Evolutionary conservation across 2,329 filamentous ascomycete species (phyloP), one percentile per base, ranked within the genome.

Genomic region (Penicillium sp.): DNA sequence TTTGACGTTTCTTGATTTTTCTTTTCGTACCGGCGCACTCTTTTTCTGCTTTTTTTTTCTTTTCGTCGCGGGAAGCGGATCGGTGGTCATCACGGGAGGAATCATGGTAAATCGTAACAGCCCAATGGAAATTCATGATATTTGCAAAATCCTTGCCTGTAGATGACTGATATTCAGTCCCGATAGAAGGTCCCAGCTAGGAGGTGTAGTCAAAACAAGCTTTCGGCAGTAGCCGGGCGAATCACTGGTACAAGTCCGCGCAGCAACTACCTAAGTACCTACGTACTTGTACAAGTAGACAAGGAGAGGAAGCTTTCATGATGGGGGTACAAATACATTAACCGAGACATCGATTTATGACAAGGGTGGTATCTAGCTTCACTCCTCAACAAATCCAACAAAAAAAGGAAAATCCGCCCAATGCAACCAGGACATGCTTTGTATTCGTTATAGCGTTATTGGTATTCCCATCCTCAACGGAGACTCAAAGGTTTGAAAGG

Each of bases 361-460:
- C 32, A 53, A 21, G 31, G 25, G 8, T 16, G 49, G 15, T 45
- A 54, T 46, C n/a, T 25, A 18, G 49, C 44, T 31, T 34, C 27
- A 29, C 18, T 39, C 27, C 29, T 37, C n/a, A 4, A 27, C 10
- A 46, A 56, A 34, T 35, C 41, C 18, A 44, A 53, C 16, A 46
- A 55, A 52, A 56, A 31, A 56, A 31, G 46, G 34, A 48, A 48
- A 44, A 41, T 48, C 46, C 44, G 39, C 53, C 46, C 46, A 39
- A 54, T 57, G 58, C 47, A 55, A 47, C 29, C 27, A 40, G 35
- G 39, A 29, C 23, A 56, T 54, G 56, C 38, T 58, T 50, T 50
- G 48, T 46, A 37, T 58, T 60, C 60, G 48, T 64, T 56, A 60
- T 39, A 58, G 41, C 55, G 46, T 57, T 51, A 60, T 50, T 25